Conservation (phyloP, 2,329 filamentous ascomycete species). For the Neopestalotiopsis clavispora region DNA sequence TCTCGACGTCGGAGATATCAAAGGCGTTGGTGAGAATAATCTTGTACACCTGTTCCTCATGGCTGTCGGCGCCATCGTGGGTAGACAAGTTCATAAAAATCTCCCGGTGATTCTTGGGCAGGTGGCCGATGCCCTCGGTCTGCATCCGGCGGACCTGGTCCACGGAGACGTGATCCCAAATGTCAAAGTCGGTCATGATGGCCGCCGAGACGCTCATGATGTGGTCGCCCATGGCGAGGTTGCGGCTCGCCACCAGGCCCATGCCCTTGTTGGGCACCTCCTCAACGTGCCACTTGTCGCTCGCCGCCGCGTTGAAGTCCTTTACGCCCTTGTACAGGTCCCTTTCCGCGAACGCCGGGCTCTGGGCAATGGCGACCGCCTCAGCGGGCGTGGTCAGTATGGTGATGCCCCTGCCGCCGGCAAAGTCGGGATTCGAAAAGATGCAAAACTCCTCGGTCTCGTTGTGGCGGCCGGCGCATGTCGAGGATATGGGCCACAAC, state of each 20-base stretch:
- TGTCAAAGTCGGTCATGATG: conserved; percentile 37
- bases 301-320: conserved; percentile 30
- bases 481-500: conserved; percentile 20
- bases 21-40: conserved; percentile 40
- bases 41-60: conserved; percentile 30
- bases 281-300: conserved; percentile 37
- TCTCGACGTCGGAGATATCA: conserved; percentile 16
- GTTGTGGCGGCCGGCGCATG: conserved; percentile 17
- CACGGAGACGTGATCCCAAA: conserved; percentile 26
- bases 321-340: conserved; percentile 32
- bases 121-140: conserved; percentile 27
- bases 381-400: conserved; percentile 34
- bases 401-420: conserved; percentile 12
- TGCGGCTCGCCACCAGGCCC: conserved; percentile 34
- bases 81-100: conserved; percentile 35
- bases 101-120: conserved; percentile 28
- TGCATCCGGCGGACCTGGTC: conserved; percentile 30
- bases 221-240: conserved; percentile 32
- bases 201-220: conserved; percentile 36
- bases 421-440: conserved; percentile 11
- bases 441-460: conserved; percentile 22
- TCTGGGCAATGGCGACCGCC: conserved; percentile 32
- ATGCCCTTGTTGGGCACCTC: conserved; percentile 36
- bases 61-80: conserved; percentile 22
- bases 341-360: conserved; percentile 34